phyloP scores from a whole-genome alignment of 106 monocot species.

The Chionographis japonica region DNA sequence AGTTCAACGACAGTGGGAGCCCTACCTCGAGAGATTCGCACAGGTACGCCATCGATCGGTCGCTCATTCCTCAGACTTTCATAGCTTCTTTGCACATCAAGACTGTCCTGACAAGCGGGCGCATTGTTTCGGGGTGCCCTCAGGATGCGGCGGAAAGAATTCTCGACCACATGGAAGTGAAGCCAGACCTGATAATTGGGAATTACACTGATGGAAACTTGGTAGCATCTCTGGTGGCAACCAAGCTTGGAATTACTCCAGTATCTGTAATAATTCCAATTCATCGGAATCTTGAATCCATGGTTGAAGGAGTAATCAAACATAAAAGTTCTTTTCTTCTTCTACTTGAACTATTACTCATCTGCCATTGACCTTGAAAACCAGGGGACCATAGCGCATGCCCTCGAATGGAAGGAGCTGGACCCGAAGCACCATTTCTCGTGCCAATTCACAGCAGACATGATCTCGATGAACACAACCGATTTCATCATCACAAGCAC shows the following conservation, averaged over 20 bases:
- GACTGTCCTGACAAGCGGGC: not conserved
- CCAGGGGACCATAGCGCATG: constrained; percentile 92
- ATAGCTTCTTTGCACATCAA: not conserved
- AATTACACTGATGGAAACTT: constrained; percentile 96
- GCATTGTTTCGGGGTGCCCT: not conserved
- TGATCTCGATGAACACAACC: constrained; percentile 85
- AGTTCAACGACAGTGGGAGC: constrained; percentile 75
- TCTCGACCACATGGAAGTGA: constrained; percentile 69
- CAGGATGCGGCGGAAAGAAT: constrained; percentile 72
- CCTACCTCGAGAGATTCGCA: constrained; percentile 92
- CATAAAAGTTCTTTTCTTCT: not conserved
- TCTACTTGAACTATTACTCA: not conserved
- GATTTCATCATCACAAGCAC: constrained; percentile 98
- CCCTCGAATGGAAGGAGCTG: constrained; percentile 87
- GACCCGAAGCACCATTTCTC: constrained; percentile 92
- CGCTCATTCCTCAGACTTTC: not conserved
- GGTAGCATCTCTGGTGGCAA: constrained; percentile 86
- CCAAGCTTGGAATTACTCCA: constrained; percentile 84
- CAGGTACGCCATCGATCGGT: constrained; percentile 22
- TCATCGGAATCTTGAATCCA: no score
- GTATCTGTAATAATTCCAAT: constrained; percentile 17
- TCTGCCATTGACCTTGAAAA: not conserved
- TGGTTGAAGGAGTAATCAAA: no score
- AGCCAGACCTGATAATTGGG: constrained; percentile 92
- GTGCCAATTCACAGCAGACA: constrained; percentile 94